Percentiles rank a stretch among this genome's conserved stretches.
Conservation (phyloP, 495 filamentous ascomycete genomes). For the Penicillium roqueforti region DNA sequence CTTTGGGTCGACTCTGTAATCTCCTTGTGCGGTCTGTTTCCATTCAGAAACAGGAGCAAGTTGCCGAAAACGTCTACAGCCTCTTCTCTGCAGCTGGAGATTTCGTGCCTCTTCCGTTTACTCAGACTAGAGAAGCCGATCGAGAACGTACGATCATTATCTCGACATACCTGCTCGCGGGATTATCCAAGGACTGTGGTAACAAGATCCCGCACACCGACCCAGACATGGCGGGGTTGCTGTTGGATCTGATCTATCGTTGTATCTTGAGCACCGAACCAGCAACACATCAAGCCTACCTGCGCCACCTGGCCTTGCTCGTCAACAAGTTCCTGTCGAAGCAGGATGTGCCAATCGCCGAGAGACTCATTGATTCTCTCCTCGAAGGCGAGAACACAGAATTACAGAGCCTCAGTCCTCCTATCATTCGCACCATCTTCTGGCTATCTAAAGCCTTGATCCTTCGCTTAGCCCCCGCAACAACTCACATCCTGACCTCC, state of each 20-base stretch:
- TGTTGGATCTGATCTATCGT: slow-evolving; percentile 40
- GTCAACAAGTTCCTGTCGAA: slow-evolving; percentile 63
- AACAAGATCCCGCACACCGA: slow-evolving; percentile 30
- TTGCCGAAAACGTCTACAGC: slow-evolving; percentile 54
- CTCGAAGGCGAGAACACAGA: slow-evolving; percentile 21
- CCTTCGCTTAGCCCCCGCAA: slow-evolving; percentile 44
- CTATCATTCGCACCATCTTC: slow-evolving; percentile 43
- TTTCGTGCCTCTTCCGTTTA: slow-evolving; percentile 41
- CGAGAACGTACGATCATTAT: slow-evolving; percentile 52
- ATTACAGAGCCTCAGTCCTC: slow-evolving; percentile 18
- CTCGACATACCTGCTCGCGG: slow-evolving; percentile 59
- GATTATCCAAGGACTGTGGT: slow-evolving; percentile 42
- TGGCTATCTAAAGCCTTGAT: slow-evolving; percentile 54
- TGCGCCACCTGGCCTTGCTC: slow-evolving; percentile 60
- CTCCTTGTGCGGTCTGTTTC: slow-evolving; percentile 55
- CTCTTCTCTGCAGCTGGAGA: slow-evolving; percentile 43
- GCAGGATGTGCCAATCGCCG: slow-evolving; percentile 34
- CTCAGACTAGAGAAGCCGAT: slow-evolving; percentile 28
- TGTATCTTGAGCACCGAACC: slow-evolving; percentile 31
- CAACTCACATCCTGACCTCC: slow-evolving; percentile 45
- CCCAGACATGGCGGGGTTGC: slow-evolving; percentile 32
- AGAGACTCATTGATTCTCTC: slow-evolving; percentile 32
- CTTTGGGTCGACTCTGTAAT: slow-evolving; percentile 60
- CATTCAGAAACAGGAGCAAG: slow-evolving; percentile 48
- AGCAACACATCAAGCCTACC: slow-evolving; percentile 46